Evolutionary conservation across 1,284 basidiomycete genomes (phyloP), one percentile per base, ranked within the genome.

Genomic region (Trichosporon sp.): DNA sequence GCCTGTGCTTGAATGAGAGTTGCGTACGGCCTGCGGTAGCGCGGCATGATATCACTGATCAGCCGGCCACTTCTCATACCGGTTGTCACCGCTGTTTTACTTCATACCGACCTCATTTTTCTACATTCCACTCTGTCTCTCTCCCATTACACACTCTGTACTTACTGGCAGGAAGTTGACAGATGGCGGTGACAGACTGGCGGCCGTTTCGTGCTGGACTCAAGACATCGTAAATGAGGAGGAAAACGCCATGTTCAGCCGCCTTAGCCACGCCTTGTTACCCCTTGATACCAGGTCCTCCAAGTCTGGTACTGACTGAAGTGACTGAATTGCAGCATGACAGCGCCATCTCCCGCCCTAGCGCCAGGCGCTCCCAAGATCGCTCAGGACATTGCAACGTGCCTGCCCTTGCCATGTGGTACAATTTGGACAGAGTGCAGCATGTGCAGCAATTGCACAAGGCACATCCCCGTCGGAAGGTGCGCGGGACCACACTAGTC

Each of bases 321-420:
- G 21, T 54, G 51, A 54, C 51, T 54, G 51, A 54, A 54, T 54
- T 54, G 51, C 51, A 54, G 51, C 51, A 54, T 7, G 4, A 19
- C 51, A 5, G 8, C 51, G 19, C 51, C 51, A 54, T 40, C 6
- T 1, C 21, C 19, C 51, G n/a, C 26, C 26, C 26, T 26, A 54
- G 51, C 51, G 19, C 19, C 1, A 7, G 26, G n/a, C 2, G 12
- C 38, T 40, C 10, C 38, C 38, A 40, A 40, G 38, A 11, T 40
- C 11, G 38, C 38, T 40, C 38, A 40, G 38, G 38, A 40, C 2
- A 26, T 26, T 26, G 38, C 10, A 12, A 12, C 38, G 38, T 40
- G 38, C 38, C 38, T 40, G 12, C 12, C 38, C 38, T 40, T 40
- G 38, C 38, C 11, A 10, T 37, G 6, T 37, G 35, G 35, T 37